A percentile compares a stretch with the other conserved stretches of the same genome.
Evolutionary conservation across 2,329 filamentous ascomycete genomes (phyloP).

Genomic region (Phaeosphaeria sp.): DNA sequence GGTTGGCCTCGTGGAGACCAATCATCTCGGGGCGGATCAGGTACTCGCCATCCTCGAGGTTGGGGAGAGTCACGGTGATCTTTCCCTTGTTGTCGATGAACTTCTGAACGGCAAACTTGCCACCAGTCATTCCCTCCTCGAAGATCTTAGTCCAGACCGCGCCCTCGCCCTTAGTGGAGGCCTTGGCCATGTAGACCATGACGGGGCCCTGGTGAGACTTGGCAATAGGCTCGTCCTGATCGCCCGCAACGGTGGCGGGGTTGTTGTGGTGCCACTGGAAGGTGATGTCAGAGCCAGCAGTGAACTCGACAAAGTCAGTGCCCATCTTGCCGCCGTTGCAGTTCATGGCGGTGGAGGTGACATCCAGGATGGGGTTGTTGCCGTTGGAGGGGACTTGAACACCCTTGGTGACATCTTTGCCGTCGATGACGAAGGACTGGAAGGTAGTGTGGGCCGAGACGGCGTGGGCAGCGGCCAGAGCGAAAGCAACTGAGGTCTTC

Average conservation of each 20-base stretch:
- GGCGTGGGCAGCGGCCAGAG: slow-evolving; percentile 43
- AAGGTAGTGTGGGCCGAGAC: slow-evolving; percentile 47
- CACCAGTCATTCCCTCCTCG: slow-evolving; percentile 44
- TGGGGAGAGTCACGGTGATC: slow-evolving; percentile 48
- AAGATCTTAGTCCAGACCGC: slow-evolving; percentile 58
- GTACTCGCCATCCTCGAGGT: slow-evolving; percentile 48
- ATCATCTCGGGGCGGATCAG: slow-evolving; percentile 53
- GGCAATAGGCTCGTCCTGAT: slow-evolving; percentile 49
- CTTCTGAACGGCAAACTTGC: slow-evolving; percentile 49
- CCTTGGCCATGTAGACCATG: slow-evolving; percentile 59
- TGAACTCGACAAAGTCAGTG: slow-evolving; percentile 53
- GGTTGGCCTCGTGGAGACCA: slow-evolving; percentile 49
- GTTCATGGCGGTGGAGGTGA: slow-evolving; percentile 42
- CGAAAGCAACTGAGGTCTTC: slow-evolving; percentile 40
- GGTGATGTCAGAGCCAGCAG: slow-evolving; percentile 54
- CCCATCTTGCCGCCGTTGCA: slow-evolving; percentile 44
- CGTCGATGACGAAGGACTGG: slow-evolving; percentile 51
- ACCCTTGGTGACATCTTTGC: slow-evolving; percentile 39
- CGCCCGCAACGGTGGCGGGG: slow-evolving; percentile 30
- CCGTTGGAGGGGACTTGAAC: slow-evolving; percentile 53
- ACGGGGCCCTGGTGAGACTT: slow-evolving; percentile 59
- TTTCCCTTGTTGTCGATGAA: slow-evolving; percentile 50
- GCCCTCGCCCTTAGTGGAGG: slow-evolving; percentile 52
- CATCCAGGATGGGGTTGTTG: slow-evolving; percentile 48
- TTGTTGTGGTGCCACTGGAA: slow-evolving; percentile 61